Conservation (phyloP, 1,284 basidiomycete genomes). For the Cystobasidium pallidum region DNA sequence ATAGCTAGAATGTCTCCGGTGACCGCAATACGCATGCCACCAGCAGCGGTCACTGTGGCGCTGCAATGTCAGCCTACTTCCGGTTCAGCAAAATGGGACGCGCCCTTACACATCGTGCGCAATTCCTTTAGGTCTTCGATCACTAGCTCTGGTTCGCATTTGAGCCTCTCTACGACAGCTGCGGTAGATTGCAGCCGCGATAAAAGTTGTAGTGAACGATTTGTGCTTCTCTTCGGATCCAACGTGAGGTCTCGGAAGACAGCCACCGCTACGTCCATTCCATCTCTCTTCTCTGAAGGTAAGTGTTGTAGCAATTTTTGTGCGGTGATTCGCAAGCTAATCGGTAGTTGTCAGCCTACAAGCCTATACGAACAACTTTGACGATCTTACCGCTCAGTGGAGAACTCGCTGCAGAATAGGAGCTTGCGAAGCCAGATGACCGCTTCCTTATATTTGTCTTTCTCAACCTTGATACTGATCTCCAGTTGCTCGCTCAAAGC, state of each 20-base stretch:
- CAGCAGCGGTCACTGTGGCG: slow-evolving; percentile 72
- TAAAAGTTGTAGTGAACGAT: slow-evolving; percentile 71
- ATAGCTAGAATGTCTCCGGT: slow-evolving; percentile 79
- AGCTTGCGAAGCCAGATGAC: slow-evolving; percentile 88
- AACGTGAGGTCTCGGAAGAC: slow-evolving; percentile 66
- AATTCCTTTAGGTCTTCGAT: slow-evolving; percentile 75
- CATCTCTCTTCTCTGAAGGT: slow-evolving; percentile 92
- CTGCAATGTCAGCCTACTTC: neutral
- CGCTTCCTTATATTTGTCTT: slow-evolving; percentile 75
- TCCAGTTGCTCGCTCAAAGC: slow-evolving; percentile 76
- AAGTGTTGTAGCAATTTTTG: slow-evolving; percentile 89
- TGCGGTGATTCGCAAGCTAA: slow-evolving; percentile 77
- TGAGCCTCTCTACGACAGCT: slow-evolving; percentile 70
- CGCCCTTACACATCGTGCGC: slow-evolving; percentile 69
- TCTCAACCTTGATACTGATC: slow-evolving; percentile 82
- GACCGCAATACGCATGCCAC: slow-evolving; percentile 81
- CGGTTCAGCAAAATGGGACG: neutral
- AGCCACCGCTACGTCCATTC: slow-evolving; percentile 75
- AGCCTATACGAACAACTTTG: neutral
- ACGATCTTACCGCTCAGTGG: slow-evolving; percentile 71
- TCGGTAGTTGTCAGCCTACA: slow-evolving; percentile 37
- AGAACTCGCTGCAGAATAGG: slow-evolving; percentile 79
- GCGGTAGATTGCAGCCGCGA: slow-evolving; percentile 80
- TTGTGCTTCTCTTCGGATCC: slow-evolving; percentile 68
- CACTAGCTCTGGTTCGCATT: slow-evolving; percentile 72